phyloP scores from a whole-genome alignment of 108 stramenopile species.

The Cyclostephanos tholiformis region DNA sequence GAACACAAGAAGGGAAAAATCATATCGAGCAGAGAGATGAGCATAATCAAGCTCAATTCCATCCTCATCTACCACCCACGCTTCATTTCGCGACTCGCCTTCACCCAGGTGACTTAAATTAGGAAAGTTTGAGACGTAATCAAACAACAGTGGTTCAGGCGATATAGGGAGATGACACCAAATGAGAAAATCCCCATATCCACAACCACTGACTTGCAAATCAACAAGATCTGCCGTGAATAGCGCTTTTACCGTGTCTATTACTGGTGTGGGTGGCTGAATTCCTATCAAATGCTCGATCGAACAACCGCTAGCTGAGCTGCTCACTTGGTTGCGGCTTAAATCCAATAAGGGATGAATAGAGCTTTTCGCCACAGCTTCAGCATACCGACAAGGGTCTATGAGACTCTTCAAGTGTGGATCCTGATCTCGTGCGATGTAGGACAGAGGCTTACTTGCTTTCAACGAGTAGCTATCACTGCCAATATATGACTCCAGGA shows the following conservation, averaged over 20 bases:
- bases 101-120: conserved; percentile 25
- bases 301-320: not conserved
- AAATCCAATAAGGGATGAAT: conserved; percentile 17
- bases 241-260: conserved; percentile 48
- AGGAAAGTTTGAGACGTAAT: conserved; percentile 24
- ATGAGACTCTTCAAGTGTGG: conserved; percentile 27
- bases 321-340: not conserved
- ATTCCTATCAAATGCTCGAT: conserved; percentile 18
- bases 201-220: conserved; percentile 46
- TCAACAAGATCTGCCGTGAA: conserved; percentile 60
- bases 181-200: conserved; percentile 60
- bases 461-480: conserved; percentile 11
- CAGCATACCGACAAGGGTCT: conserved; percentile 48
- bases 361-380: conserved; percentile 34
- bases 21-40: conserved; percentile 42
- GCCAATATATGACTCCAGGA: conserved; percentile 33
- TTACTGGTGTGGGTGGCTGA: conserved; percentile 40
- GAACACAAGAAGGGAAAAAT: conserved; percentile 49
- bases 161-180: conserved; percentile 43
- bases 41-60: conserved; percentile 15
- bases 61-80: conserved; percentile 44
- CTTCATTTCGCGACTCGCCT: conserved; percentile 21
- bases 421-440: conserved; percentile 18
- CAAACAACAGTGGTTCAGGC: conserved; percentile 41
- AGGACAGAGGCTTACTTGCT: conserved; percentile 15